Evolutionary conservation across 192 early-diverging fungal species (phyloP), one percentile per base, ranked within the genome.

Genomic region (Pilaira anomala): DNA sequence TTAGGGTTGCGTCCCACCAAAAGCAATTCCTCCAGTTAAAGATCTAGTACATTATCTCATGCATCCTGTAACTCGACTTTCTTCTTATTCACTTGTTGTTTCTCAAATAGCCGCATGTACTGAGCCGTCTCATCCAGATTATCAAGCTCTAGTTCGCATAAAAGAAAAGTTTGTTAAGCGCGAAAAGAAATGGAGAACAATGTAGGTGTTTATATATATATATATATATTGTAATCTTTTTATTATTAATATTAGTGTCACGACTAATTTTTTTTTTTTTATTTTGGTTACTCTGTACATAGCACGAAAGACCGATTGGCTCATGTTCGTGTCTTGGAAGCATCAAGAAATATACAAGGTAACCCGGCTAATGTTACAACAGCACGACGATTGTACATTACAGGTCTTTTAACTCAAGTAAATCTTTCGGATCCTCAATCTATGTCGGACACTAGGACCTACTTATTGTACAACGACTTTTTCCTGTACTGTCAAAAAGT

Each of bases 71-170:
- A 3, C n/a, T 5, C 58, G 42, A 29, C 22, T 45, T 18, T 16
- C 41, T 12, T 13, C 21, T 2, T 60, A 60, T 30, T 36, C 24
- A 9, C 21, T 13, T 28, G 1, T 45, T 3, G n/a, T 60, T 18
- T 24, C 41, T 9, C 58, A 60, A 45, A 42, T 60, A 16, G 58
- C 26, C 18, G 18, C 18, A 5, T 13, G 21, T 2, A 60, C 58
- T 11, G 58, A 60, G n/a, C 58, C 58, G 8, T 60, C 41, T 28
- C 58, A 60, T 12, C 58, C 58, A 42, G 58, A 60, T 18, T 60
- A 60, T 44, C 58, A 25, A 3, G 58, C 41, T 16, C 21, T 60
- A 29, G 0, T 28, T 11, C 22, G 42, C 22, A 25, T 46, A 4
- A 25, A 22, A n/a, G 41, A 60, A 29, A 45, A 24, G 25, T 60